These are phyloP conservation scores for Coniochaeta pulveracea DNA, from an alignment of 2,329 filamentous ascomycete genomes.

Conservation along the genomic window DNA sequence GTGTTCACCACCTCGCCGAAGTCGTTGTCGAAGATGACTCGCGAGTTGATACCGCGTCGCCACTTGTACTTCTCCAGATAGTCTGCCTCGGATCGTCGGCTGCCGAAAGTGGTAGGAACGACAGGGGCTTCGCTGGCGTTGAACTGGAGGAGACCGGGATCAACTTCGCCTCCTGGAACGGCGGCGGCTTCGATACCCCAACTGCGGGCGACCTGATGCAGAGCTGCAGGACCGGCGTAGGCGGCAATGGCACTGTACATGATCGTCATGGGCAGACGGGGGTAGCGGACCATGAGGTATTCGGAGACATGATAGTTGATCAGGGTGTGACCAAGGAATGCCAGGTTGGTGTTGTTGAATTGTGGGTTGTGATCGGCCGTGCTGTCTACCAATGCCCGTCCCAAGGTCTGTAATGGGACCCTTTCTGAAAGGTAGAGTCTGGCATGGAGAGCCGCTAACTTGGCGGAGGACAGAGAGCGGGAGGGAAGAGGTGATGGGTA, in stretches of 20 bases:
- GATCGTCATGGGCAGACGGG: slow-evolving; percentile 80
- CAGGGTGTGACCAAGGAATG: slow-evolving; percentile 70
- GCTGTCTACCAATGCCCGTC: slow-evolving; percentile 71
- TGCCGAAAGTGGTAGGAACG: slow-evolving; percentile 37
- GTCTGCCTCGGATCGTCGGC: slow-evolving; percentile 36
- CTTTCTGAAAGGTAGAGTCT: slow-evolving; percentile 72
- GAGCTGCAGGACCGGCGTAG: slow-evolving; percentile 65
- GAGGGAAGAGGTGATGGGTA: slow-evolving; percentile 63
- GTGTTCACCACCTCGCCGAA: slow-evolving; percentile 56
- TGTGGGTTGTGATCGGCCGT: slow-evolving; percentile 68
- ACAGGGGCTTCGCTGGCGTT: slow-evolving; percentile 33
- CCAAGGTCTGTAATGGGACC: slow-evolving; percentile 77
- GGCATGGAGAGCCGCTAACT: slow-evolving; percentile 85
- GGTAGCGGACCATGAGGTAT: slow-evolving; percentile 78
- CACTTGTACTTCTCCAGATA: slow-evolving; percentile 37
- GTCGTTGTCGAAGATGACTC: slow-evolving; percentile 71
- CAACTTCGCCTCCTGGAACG: slow-evolving; percentile 79
- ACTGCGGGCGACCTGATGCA: slow-evolving; percentile 63
- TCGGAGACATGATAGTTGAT: slow-evolving; percentile 85
- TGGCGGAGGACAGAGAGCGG: slow-evolving; percentile 62
- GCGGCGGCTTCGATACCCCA: slow-evolving; percentile 92
- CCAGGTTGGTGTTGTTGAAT: slow-evolving; percentile 84
- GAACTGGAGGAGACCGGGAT: slow-evolving; percentile 84
- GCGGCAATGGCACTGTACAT: slow-evolving; percentile 78
- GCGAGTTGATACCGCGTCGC: slow-evolving; percentile 62